These are phyloP conservation scores for Candida namnaoensis DNA, from an alignment of 805 yeast species.

Conservation along the genomic window DNA sequence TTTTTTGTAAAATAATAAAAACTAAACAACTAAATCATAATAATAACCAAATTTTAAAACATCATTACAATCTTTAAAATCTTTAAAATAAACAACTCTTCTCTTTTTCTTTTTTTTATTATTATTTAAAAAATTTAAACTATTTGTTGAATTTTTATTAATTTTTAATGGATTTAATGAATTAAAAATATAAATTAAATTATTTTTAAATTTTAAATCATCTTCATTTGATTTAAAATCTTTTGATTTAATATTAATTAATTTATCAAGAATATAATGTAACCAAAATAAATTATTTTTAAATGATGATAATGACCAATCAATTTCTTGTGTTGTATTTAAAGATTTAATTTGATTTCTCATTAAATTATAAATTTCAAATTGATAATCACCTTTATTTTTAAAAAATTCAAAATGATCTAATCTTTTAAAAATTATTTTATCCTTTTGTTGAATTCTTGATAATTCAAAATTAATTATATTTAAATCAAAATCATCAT, in stretches of 20 bases:
- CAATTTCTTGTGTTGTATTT: slow-evolving; percentile 24
- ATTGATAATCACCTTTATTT: slow-evolving; percentile 54
- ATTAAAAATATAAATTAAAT: slow-evolving; percentile 19
- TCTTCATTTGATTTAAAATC: slow-evolving; percentile 9
- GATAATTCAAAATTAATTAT: slow-evolving; percentile 53
- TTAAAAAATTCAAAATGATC: slow-evolving; percentile 56
- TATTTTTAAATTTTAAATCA: slow-evolving; percentile 15
- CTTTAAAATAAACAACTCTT: slow-evolving; percentile 13
- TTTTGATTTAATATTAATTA: slow-evolving; percentile 33
- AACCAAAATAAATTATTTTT: slow-evolving; percentile 57
- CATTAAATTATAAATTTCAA: slow-evolving; percentile 54
- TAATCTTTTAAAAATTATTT: slow-evolving; percentile 40
- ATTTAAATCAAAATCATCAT: slow-evolving; percentile 25
- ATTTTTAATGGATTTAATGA: slow-evolving; percentile 26
- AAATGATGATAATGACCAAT: slow-evolving; percentile 39
- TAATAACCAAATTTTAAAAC: slow-evolving; percentile 12
- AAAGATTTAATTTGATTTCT: slow-evolving; percentile 20
- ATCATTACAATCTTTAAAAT: slow-evolving; percentile 17
- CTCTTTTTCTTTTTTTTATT: slow-evolving; percentile 4
- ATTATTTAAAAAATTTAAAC: slow-evolving; percentile 7
- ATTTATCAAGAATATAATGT: slow-evolving; percentile 45
- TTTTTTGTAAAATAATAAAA: too few species aligned
- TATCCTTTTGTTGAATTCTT: slow-evolving; percentile 27
- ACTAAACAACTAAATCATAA: slow-evolving; percentile 4
- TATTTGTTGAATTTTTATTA: slow-evolving; percentile 8